Evolutionary conservation across 2,329 filamentous ascomycete species (phyloP).

Genomic region (Pseudopyrenochaeta lycopersici): DNA sequence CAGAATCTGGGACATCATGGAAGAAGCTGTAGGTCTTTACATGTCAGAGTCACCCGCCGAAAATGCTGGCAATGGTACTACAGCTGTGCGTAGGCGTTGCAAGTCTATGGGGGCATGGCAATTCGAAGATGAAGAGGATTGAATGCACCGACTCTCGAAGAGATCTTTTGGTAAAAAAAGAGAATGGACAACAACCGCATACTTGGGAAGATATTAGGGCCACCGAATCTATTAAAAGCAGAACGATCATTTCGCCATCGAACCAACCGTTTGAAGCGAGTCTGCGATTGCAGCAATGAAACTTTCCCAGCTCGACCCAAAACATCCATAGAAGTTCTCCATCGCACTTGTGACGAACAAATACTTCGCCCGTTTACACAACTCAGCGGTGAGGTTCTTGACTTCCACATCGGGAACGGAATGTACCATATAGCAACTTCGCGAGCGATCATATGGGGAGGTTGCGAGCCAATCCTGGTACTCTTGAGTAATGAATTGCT

Average conservation of each 20-base stretch:
- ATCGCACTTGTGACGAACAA: constrained; percentile 39
- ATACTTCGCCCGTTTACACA: constrained; percentile 28
- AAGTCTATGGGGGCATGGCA: neutral
- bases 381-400: constrained; percentile 9
- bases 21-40: constrained; percentile 12
- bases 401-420: constrained; percentile 29
- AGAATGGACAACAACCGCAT: too few species aligned
- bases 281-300: constrained; percentile 31
- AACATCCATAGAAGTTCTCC: constrained; percentile 30
- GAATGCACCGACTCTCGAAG: too few species aligned
- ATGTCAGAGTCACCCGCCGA: neutral
- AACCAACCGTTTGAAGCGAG: too few species aligned
- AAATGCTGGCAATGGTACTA: neutral
- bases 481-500: constrained; percentile 21
- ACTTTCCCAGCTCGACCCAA: constrained; percentile 26
- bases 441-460: constrained; percentile 28
- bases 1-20: constrained; percentile 35
- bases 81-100: neutral
- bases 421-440: constrained; percentile 38
- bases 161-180: too few species aligned
- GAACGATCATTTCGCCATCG: too few species aligned
- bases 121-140: too few species aligned
- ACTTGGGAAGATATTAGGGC: too few species aligned
- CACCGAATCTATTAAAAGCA: too few species aligned
- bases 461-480: constrained; percentile 37